Evolutionary conservation across 2,329 filamentous ascomycete genomes (phyloP), one percentile per base, ranked within the genome.

Genomic region (Thielaviopsis populi): DNA sequence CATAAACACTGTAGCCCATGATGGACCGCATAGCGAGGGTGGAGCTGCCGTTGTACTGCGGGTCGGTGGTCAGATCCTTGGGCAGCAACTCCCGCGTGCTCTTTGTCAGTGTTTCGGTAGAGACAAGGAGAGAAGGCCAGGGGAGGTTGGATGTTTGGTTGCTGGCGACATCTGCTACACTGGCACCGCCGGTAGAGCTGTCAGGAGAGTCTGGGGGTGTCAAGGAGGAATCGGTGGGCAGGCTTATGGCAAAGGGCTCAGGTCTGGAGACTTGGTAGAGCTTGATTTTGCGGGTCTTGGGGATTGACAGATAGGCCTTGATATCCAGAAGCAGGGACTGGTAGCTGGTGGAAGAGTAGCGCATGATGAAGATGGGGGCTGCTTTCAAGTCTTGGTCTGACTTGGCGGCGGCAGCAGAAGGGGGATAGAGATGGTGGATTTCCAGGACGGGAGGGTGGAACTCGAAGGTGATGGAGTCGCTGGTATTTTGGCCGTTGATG

Each of bases 381-480:
- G 75, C 80, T 11, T 84, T 81, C 69, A 85, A 84, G 1, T 79
- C 75, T 69, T 85, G 80, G 43, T 83, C 76, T 59, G 82, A 76
- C 5, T 79, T 76, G 24, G 83, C 74, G 1, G 82, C 80, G 68
- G 79, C 84, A 68, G 79, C 84, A 61, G 79, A 75, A 19, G 80
- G 76, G 2, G 82, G 82, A 72, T 85, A 86, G 1, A 97, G 78
- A 68, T 92, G 90, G 71, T 95, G 84, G 66, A 97, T 79, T 1
- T 85, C 89, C 72, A 96, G 89, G 53, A 96, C 79, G 0, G 89
- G 90, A 3, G 91, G 94, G 70, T 91, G 84, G 48, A 90, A 78
- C 74, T 97, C 94, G 72, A 87, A 95, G 69, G 87, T 78, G 58
- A 96, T 75, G n/a, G 61, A 63, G 22, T 66, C 65, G 17, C 30